Evolutionary conservation across 805 yeast species (phyloP).

Genomic region (Danielia oregonensis): DNA sequence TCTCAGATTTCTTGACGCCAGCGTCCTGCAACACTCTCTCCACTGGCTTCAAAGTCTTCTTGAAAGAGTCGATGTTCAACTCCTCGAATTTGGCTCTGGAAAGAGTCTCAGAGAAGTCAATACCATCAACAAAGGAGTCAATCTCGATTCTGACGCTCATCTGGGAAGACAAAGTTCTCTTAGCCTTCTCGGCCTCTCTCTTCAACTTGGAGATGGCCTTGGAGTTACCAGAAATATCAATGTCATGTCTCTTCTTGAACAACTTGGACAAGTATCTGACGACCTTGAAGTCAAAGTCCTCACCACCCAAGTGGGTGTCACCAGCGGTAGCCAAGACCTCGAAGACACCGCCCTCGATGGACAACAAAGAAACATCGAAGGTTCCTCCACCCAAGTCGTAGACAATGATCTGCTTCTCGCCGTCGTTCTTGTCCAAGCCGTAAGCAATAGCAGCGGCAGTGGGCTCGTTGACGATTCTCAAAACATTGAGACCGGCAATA

Average conservation of each 20-base stretch:
- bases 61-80: conserved; percentile 19
- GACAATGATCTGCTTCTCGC: conserved; percentile 18
- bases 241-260: conserved; percentile 18
- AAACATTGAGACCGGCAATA: conserved; percentile 19
- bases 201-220: conserved; percentile 21
- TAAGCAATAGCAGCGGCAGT: conserved; percentile 26
- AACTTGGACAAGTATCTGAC: conserved; percentile 17
- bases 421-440: conserved; percentile 24
- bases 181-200: conserved; percentile 22
- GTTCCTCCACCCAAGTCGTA: conserved; percentile 24
- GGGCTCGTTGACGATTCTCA: conserved; percentile 21
- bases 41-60: conserved; percentile 20
- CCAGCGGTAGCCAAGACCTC: conserved; percentile 39
- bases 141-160: conserved; percentile 18
- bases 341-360: conserved; percentile 20
- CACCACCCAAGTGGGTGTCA: conserved; percentile 23
- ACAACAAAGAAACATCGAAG: conserved; percentile 22
- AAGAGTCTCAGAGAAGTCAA: conserved; percentile 19
- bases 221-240: conserved; percentile 15
- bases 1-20: conserved; percentile 17
- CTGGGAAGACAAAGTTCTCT: conserved; percentile 21
- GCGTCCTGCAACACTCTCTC: conserved; percentile 19
- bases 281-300: conserved; percentile 19
- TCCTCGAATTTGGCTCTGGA: conserved; percentile 21
- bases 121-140: conserved; percentile 19